Evolutionary conservation across 2,329 filamentous ascomycete species (phyloP), one percentile per base, ranked within the genome.

Genomic region (Trichoderma koningii): DNA sequence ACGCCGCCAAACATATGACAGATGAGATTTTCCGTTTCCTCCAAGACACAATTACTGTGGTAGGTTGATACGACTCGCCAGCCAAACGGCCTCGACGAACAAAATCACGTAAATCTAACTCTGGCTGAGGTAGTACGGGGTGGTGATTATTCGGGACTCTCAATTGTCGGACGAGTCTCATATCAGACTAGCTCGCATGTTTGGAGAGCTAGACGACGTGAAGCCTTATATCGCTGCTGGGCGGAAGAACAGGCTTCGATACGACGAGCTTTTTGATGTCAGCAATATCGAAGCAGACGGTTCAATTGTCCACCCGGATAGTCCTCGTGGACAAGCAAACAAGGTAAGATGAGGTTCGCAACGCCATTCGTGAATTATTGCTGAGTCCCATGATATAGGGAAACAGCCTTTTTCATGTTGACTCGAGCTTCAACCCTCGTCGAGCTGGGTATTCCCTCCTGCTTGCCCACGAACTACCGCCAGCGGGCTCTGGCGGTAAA

Each of bases 231-330:
- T 56, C 10, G 42, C 81, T 85, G 69, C 78, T 85, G 38, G 78
- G 73, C 19, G 82, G 80, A 0, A 86, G 82, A 73, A 73, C 81
- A 7, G 74, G 73, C 1, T 75, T 74, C 0, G 82, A 80, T 77
- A 81, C 66, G 74, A 78, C 48, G 81, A 86, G 71, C 77, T 87
- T 0, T 87, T 87, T 71, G 85, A 87, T 68, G 83, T 83, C 0
- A 78, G 82, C 59, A 87, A 87, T 71, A 74, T 86, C 14, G 79
- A 84, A 55, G 76, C 77, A 2, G 78, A 84, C 48, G 80, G 80
- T 51, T 72, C 73, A 1, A 69, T 83, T 2, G 74, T 62, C 12
- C 17, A 62, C 14, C 57, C 38, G 5, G 30, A 26, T 15, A 59
- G 55, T 7, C 57, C 57, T 17, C 57, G 48, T 1, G 57, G 47